Evolutionary conservation across 1,284 basidiomycete species (phyloP).

Genomic region (Boletus semigastroideus): DNA sequence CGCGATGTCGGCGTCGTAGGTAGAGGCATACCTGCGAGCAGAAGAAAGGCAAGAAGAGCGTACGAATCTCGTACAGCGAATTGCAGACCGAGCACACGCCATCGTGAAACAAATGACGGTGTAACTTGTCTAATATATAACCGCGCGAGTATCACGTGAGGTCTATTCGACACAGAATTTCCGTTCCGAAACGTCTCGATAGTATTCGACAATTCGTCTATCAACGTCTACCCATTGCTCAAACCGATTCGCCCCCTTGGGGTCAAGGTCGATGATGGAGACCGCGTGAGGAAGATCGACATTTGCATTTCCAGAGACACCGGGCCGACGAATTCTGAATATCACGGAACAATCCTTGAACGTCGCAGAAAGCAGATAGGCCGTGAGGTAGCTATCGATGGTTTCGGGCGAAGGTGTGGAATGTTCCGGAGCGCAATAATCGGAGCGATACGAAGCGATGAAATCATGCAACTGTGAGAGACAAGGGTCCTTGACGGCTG

Average conservation of each 20-base stretch:
- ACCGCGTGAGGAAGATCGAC: slow-evolving; percentile 38
- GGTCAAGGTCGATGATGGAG: slow-evolving; percentile 84
- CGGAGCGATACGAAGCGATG: slow-evolving; percentile 51
- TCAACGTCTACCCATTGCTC: slow-evolving; percentile 76
- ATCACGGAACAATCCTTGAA: slow-evolving; percentile 97
- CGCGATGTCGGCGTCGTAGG: slow-evolving; percentile 75
- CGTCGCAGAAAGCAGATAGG: slow-evolving; percentile 85
- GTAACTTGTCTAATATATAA: too few relatives aligned
- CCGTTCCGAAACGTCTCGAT: slow-evolving; percentile 30
- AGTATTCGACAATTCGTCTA: slow-evolving; percentile 58
- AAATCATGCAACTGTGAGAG: slow-evolving; percentile 62
- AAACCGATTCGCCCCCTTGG: slow-evolving; percentile 72
- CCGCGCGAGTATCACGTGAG: slow-evolving; percentile 16
- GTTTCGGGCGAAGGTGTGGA: slow-evolving; percentile 40
- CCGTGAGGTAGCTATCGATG: slow-evolving; percentile 61
- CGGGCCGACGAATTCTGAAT: slow-evolving; percentile 44
- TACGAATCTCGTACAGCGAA: slow-evolving; percentile 1
- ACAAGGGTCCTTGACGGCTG: slow-evolving; percentile 39
- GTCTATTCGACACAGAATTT: slow-evolving; percentile 43
- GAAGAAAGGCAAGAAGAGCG: neutral
- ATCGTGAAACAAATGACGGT: neutral
- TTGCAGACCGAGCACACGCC: slow-evolving; percentile 4
- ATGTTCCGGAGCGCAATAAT: slow-evolving; percentile 35
- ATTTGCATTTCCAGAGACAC: slow-evolving; percentile 1
- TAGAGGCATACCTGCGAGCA: slow-evolving; percentile 38